phyloP scores from a whole-genome alignment of 768 basidiomycete species.

The Mycena galopus region DNA sequence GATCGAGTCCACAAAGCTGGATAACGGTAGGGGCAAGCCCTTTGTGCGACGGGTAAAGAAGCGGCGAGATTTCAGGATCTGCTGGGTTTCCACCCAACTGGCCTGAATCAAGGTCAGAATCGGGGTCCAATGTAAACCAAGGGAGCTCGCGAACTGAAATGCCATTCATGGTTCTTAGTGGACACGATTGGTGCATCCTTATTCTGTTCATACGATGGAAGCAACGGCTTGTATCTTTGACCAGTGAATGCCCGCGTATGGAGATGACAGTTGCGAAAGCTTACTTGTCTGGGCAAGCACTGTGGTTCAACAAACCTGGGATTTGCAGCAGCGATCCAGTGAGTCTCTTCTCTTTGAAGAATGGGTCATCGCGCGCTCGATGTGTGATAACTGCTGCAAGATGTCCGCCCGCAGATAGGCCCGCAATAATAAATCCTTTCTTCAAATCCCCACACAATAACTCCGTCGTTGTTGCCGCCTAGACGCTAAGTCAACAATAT shows the following conservation, averaged over 20 bases:
- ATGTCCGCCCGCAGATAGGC: constrained; percentile 32
- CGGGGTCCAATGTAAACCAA: background rate
- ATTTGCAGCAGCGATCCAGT: constrained; percentile 31
- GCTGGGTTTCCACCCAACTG: constrained; percentile 15
- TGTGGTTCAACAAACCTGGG: constrained; percentile 18
- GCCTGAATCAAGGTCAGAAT: background rate
- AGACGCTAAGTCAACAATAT: background rate
- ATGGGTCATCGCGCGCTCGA: constrained; percentile 30
- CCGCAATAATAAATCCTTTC: constrained; percentile 32
- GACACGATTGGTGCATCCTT: constrained; percentile 7
- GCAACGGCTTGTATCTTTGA: constrained; percentile 15
- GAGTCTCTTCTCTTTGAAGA: constrained; percentile 23
- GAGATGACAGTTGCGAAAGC: background rate
- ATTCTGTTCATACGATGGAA: constrained; percentile 30
- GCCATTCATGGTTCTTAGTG: background rate
- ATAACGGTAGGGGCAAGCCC: constrained; percentile 29
- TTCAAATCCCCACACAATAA: constrained; percentile 27
- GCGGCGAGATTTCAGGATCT: constrained; percentile 32
- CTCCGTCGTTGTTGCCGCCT: constrained; percentile 16
- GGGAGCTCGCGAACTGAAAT: background rate
- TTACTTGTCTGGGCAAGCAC: constrained; percentile 25
- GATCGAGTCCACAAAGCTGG: constrained; percentile 30
- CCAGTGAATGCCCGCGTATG: background rate
- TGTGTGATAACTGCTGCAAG: constrained; percentile 24
- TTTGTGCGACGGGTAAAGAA: constrained; percentile 27